A percentile compares a stretch with the other conserved stretches of the same genome.
Conservation (phyloP, 768 basidiomycete genomes). For the Tulasnella calospora region DNA sequence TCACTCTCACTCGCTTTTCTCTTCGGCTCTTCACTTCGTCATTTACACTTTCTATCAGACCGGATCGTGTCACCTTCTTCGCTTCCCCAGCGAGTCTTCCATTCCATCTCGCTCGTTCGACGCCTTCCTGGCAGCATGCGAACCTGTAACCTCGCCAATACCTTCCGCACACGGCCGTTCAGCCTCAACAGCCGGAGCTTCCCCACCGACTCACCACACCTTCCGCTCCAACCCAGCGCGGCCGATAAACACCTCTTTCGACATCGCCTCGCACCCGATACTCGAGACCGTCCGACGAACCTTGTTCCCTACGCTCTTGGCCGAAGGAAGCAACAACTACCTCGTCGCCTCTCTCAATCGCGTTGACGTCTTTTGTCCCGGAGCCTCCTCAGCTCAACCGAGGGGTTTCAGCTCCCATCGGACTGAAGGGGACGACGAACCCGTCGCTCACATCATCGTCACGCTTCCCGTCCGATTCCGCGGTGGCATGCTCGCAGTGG, state of each 20-base stretch:
- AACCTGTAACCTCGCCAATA: constrained; percentile 13
- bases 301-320: constrained; percentile 61
- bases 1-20: not conserved
- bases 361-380: constrained; percentile 61
- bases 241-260: constrained; percentile 61
- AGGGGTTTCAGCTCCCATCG: constrained; percentile 30
- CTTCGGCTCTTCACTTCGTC: not conserved
- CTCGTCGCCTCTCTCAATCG: constrained; percentile 63
- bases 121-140: constrained; percentile 25
- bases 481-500: constrained; percentile 61
- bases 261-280: constrained; percentile 76
- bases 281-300: constrained; percentile 67
- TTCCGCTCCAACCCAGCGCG: constrained; percentile 49
- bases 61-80: constrained; percentile 23
- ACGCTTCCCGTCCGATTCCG: constrained; percentile 70
- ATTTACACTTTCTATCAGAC: constrained; percentile 13
- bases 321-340: constrained; percentile 53
- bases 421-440: constrained; percentile 47
- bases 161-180: constrained; percentile 1
- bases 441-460: constrained; percentile 66
- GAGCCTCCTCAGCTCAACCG: constrained; percentile 35
- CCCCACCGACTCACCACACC: constrained; percentile 67
- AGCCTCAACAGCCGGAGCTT: constrained; percentile 12
- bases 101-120: constrained; percentile 24
- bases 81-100: constrained; percentile 20